These are phyloP conservation scores for Fusarium sp. DNA, from an alignment of 2,329 filamentous ascomycete genomes.

Conservation along the genomic window DNA sequence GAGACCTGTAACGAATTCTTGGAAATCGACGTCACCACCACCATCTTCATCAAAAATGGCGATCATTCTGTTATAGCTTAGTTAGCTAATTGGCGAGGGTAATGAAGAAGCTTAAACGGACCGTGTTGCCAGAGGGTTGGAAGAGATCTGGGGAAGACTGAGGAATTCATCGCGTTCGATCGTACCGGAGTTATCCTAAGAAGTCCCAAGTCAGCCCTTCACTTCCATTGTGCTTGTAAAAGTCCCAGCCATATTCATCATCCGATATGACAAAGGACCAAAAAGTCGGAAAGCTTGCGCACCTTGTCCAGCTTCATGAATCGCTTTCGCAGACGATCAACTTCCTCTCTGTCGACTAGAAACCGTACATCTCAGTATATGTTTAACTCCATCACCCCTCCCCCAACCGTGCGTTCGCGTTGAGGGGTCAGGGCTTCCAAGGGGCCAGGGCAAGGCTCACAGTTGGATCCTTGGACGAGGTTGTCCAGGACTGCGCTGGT, in stretches of 20 bases:
- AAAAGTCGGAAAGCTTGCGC: slow-evolving; percentile 42
- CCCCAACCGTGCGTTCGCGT: slow-evolving; percentile 13
- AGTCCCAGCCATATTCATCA: neutral
- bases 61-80: slow-evolving; percentile 77
- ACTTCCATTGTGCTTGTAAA: neutral
- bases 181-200: slow-evolving; percentile 93
- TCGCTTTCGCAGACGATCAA: slow-evolving; percentile 92
- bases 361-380: slow-evolving; percentile 28
- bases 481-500: slow-evolving; percentile 85
- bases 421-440: slow-evolving; percentile 12
- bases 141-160: slow-evolving; percentile 95
- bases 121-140: slow-evolving; percentile 96
- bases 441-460: slow-evolving; percentile 59
- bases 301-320: slow-evolving; percentile 99
- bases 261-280: neutral
- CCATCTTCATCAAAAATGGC: slow-evolving; percentile 99
- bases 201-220: slow-evolving; percentile 3
- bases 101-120: slow-evolving; percentile 51
- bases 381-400: slow-evolving; percentile 5
- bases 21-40: slow-evolving; percentile 97
- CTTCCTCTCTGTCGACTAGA: slow-evolving; percentile 94
- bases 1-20: slow-evolving; percentile 96
- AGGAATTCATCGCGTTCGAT: slow-evolving; percentile 99
- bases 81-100: slow-evolving; percentile 11
- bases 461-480: slow-evolving; percentile 97